phyloP scores from a whole-genome alignment of 1,284 basidiomycete genomes.

The Ceratobasidium sp. region DNA sequence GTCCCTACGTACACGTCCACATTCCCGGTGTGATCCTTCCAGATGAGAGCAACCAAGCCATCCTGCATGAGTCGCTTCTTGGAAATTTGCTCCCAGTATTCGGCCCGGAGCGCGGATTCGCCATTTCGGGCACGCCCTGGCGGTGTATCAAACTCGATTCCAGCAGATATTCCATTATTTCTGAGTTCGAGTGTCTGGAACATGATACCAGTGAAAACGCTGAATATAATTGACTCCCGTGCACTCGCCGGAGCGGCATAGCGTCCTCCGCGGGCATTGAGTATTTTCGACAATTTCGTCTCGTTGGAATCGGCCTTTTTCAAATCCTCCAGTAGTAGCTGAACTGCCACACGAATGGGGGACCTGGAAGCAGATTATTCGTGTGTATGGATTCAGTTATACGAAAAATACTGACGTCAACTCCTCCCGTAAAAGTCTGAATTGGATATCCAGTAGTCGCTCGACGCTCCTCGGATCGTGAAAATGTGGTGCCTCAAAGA shows the following conservation, averaged over 20 bases:
- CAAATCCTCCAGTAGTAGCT: conserved; percentile 57
- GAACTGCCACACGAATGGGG: conserved; percentile 58
- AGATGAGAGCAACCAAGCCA: conserved; percentile 62
- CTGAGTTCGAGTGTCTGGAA: conserved; percentile 57
- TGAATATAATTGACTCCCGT: conserved; percentile 59
- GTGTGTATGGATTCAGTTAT: neutral
- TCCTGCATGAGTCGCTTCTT: conserved; percentile 62
- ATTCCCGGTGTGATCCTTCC: conserved; percentile 44
- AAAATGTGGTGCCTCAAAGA: conserved; percentile 66
- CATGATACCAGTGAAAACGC: conserved; percentile 60
- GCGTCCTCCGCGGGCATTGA: conserved; percentile 45
- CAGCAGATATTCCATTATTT: conserved; percentile 55
- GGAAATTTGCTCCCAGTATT: conserved; percentile 61
- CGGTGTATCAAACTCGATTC: conserved; percentile 58
- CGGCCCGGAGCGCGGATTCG: conserved; percentile 46
- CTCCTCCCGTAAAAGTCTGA: conserved; percentile 71
- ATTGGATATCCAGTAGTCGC: conserved; percentile 67
- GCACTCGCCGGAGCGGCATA: conserved; percentile 48
- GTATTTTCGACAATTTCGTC: conserved; percentile 41
- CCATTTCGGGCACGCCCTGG: conserved; percentile 49
- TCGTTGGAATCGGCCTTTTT: conserved; percentile 42
- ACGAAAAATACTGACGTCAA: conserved; percentile 56
- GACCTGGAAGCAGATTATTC: conserved; percentile 54
- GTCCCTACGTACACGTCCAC: conserved; percentile 58
- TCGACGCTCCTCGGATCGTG: conserved; percentile 62